These are phyloP conservation scores for Cardamine chenopodiifolia DNA, from an alignment of 345 rosid genomes.

Conservation along the genomic window DNA sequence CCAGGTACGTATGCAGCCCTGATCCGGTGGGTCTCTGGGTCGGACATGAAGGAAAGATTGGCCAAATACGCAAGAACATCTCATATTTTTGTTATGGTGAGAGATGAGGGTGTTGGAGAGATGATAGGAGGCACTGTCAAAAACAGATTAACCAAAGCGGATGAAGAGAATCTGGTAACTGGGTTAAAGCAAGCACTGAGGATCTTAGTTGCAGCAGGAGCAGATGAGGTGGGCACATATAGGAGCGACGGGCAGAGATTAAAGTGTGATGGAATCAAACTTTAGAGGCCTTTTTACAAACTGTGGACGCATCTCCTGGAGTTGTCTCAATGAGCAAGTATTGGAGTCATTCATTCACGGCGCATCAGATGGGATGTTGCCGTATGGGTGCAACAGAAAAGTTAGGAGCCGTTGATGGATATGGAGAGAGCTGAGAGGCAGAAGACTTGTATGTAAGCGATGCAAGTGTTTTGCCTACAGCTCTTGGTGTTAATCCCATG, in stretches of 20 bases:
- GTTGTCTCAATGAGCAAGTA: slow-evolving; percentile 47
- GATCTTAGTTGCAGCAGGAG: slow-evolving; percentile 77
- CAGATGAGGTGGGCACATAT: slow-evolving; percentile 73
- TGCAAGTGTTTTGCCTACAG: slow-evolving; percentile 50
- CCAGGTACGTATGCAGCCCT: slow-evolving; percentile 63
- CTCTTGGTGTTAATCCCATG: slow-evolving; percentile 63
- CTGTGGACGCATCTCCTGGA: slow-evolving; percentile 47
- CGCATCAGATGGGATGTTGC: slow-evolving; percentile 85
- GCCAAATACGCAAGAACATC: slow-evolving; percentile 56
- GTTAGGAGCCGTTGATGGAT: slow-evolving; percentile 64
- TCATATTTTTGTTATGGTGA: slow-evolving; percentile 47
- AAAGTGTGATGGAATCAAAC: slow-evolving; percentile 53
- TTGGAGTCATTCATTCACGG: slow-evolving; percentile 54
- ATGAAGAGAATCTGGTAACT: slow-evolving; percentile 59
- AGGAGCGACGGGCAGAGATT: slow-evolving; percentile 69
- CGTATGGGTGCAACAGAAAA: slow-evolving; percentile 59
- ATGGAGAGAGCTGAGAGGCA: slow-evolving; percentile 68
- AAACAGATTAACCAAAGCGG: slow-evolving; percentile 46
- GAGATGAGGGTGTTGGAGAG: slow-evolving; percentile 45
- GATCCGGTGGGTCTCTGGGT: slow-evolving; percentile 70
- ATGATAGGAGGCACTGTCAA: slow-evolving; percentile 37
- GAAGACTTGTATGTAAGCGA: slow-evolving; percentile 53
- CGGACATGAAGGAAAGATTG: slow-evolving; percentile 58
- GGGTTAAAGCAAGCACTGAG: slow-evolving; percentile 67
- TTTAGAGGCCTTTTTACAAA: slow-evolving; percentile 54